These are phyloP conservation scores for Jatropha podagrica DNA, from an alignment of 441 rosid species.

Conservation along the genomic window DNA sequence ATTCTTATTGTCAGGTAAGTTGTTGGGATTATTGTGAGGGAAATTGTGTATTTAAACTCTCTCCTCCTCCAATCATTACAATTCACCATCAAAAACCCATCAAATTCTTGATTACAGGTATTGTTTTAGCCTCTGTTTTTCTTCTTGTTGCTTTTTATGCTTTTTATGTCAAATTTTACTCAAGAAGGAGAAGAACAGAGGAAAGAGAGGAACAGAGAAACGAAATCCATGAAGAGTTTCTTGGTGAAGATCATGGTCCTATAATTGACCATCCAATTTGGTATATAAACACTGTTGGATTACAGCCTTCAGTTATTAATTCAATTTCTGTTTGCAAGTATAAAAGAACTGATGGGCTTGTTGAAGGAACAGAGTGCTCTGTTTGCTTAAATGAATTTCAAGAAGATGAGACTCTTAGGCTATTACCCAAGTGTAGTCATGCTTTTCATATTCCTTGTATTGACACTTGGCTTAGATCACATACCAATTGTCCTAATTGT, in stretches of 20 bases:
- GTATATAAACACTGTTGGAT: conserved; percentile 64
- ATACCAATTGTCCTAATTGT: conserved; percentile 62
- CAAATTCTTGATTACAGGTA: conserved; percentile 24
- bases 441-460: conserved; percentile 67
- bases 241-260: conserved; percentile 49
- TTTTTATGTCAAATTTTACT: conserved; percentile 24
- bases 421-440: conserved; percentile 62
- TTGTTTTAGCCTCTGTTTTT: conserved; percentile 25
- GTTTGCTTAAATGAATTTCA: conserved; percentile 60
- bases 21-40: conserved; percentile 5
- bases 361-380: conserved; percentile 67
- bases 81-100: neutral
- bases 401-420: conserved; percentile 54
- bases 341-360: conserved; percentile 58
- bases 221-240: conserved; percentile 33
- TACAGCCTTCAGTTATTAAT: conserved; percentile 58
- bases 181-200: conserved; percentile 18
- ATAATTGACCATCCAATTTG: conserved; percentile 60
- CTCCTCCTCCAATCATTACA: neutral
- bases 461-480: conserved; percentile 67
- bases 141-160: conserved; percentile 22
- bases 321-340: conserved; percentile 58
- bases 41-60: neutral
- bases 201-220: conserved; percentile 13
- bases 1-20: neutral